These are phyloP conservation scores for Nicotiana knightiana DNA, from an alignment of 257 asterid genomes.

Conservation along the genomic window DNA sequence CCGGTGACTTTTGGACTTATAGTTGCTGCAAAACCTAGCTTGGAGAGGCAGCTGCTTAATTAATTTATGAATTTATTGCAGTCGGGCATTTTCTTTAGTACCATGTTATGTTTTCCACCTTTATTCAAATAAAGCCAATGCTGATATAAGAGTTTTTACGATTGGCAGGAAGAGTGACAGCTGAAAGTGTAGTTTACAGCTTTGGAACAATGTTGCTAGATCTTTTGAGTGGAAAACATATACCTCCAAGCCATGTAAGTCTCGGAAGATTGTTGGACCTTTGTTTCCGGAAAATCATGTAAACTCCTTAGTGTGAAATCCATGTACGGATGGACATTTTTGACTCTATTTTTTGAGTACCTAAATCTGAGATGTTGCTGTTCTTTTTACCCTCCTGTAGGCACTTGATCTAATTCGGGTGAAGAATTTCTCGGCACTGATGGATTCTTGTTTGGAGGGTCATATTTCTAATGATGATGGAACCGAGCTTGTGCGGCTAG, in stretches of 20 bases:
- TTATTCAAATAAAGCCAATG: background rate
- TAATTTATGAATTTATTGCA: background rate
- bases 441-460: constrained; percentile 93
- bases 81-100: background rate
- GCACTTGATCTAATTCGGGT: constrained; percentile 92
- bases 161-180: constrained; percentile 44
- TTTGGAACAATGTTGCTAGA: constrained; percentile 51
- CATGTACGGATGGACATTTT: background rate
- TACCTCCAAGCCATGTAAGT: constrained; percentile 55
- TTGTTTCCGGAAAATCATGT: background rate
- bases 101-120: background rate
- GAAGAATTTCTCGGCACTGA: constrained; percentile 64
- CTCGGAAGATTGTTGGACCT: background rate
- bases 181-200: constrained; percentile 50
- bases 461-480: constrained; percentile 84
- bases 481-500: constrained; percentile 74
- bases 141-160: background rate
- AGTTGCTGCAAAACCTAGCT: background rate
- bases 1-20: background rate
- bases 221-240: constrained; percentile 53
- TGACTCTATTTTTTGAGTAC: background rate
- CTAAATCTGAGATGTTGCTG: background rate
- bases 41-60: background rate
- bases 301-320: background rate
- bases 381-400: constrained; percentile 24